Base-by-base conservation (phyloP, 257 asterid genomes). In the Rauvolfia tetraphylla region DNA sequence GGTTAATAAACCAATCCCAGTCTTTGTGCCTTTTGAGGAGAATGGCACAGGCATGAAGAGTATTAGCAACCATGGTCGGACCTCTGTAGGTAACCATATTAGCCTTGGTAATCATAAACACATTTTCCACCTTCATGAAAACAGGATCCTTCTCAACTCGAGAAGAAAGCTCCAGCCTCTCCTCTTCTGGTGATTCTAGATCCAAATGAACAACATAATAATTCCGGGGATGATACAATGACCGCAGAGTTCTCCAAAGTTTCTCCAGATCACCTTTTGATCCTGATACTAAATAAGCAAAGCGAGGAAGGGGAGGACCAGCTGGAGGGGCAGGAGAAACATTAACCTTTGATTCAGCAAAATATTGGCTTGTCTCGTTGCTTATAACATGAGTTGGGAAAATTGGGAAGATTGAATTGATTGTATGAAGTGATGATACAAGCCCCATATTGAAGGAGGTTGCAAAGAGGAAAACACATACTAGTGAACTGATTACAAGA, bases 1-100 rank as follows among this genome's bases (percentile, higher is more conserved):
- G 92, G 81, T 95, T 95, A 62, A 95, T 95, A 84, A 95, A 95
- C 98, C 99, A 95, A 83, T 93, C 98, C 99, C 99, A 95, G 74
- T 95, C 97, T 72, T 83, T 82, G 78, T 54, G 73, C 80, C 66
- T 87, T 90, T 90, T 95, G 49, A 95, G 90, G 62, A 95, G 92
- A 87, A 95, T 83, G 67, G 99, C 95, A 39, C 98, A 91, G 2
- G 98, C 96, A 46, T 95, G 99, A 78, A 95, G 99, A 31, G 99
- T 95, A 79, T 93, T 95, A 25, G 98, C 74, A 61, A 95, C 96
- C 99, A 95, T 95, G 57, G 99, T 95, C 6, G 99, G 98, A 14
- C 99, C 99, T 81, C 93, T 85, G 71, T 93, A 95, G 23, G 99
- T 95, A 51, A 95, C 98, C 91, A 91, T 90, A 81, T 93, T 95